Evolutionary conservation across 208 protist genomes (phyloP), one percentile per base, ranked within the genome.

Genomic region (Acanthamoeba castellanii): DNA sequence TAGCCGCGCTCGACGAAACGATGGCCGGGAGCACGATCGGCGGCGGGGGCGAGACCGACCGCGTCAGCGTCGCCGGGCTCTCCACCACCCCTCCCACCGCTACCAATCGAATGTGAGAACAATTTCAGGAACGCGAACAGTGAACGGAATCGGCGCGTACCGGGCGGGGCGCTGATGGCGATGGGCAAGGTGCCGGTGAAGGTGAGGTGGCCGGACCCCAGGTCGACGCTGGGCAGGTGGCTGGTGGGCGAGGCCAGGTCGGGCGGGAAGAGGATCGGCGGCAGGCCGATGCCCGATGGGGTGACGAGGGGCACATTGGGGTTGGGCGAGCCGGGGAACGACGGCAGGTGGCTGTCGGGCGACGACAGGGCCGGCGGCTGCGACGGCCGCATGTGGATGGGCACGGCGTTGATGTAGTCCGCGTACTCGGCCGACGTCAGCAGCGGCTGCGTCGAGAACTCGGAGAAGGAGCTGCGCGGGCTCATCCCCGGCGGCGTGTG

Each of bases 281-380:
- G 27, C 18, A 68, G 59, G 30, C 22, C 27, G 68, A 76, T 76
- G 16, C 30, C 32, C 30, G 27, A 30, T 70, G 32, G 30, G 32
- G 68, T n/a, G 13, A 27, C 68, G 18, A 55, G 37, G 52, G 34
- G 34, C 32, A 78, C 18, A 25, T n/a, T 50, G 76, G 42, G 42
- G 25, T 16, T n/a, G 76, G 76, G 76, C 45, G 76, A 85, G 34
- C 25, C 50, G 11, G 76, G 76, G 50, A 85, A 59, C 45, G 84
- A 68, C 7, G 84, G 84, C 18, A 91, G 84, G 45, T 91, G 84
- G 59, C 84, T 91, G 59, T 91, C 84, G 59, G 84, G 84, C 30
- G 84, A 91, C 32, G 84, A 91, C 50, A 91, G 57, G 22, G 84
- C 84, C 22, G 84, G 84, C 22, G 84, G 84, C 57, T 91, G 76